phyloP scores from a whole-genome alignment of 768 basidiomycete species.

The Naganishia friedmannii region DNA sequence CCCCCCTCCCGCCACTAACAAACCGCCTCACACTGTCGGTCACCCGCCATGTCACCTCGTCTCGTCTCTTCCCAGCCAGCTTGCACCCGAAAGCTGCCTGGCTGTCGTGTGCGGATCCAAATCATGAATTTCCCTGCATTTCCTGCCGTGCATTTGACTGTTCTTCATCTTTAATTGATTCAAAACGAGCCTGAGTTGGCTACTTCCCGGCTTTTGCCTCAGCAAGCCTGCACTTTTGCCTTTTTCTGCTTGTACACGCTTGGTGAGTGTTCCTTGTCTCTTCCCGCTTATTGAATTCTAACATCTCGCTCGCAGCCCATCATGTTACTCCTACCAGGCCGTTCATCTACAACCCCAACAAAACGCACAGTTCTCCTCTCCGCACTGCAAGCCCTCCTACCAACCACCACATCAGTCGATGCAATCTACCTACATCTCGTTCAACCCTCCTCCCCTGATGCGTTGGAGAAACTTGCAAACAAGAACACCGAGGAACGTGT shows the following conservation, averaged over 20 bases:
- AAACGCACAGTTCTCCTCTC: constrained; percentile 68
- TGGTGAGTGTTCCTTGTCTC: neutral
- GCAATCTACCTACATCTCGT: constrained; percentile 84
- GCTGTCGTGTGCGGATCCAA: too few relatives aligned
- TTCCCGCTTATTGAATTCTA: neutral
- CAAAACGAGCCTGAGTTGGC: too few relatives aligned
- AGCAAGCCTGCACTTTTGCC: neutral
- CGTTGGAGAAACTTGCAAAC: constrained; percentile 58
- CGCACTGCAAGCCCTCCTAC: constrained; percentile 59
- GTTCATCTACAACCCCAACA: constrained; percentile 69
- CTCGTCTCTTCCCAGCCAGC: neutral
- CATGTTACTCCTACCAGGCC: constrained; percentile 77
- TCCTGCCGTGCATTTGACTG: too few relatives aligned
- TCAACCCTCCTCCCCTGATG: constrained; percentile 58
- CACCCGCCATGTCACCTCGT: neutral
- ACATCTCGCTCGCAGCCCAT: neutral
- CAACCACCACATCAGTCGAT: constrained; percentile 64
- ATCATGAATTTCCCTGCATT: too few relatives aligned
- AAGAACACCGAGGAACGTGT: constrained; percentile 56
- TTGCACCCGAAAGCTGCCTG: too few relatives aligned
- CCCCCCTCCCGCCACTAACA: too few relatives aligned
- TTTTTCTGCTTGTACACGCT: neutral
- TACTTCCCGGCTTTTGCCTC: neutral
- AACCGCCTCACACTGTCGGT: too few relatives aligned
- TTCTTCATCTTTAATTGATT: too few relatives aligned